Evolutionary conservation across 495 filamentous ascomycete genomes (phyloP).

Genomic region (Xanthoparmelia taractica): DNA sequence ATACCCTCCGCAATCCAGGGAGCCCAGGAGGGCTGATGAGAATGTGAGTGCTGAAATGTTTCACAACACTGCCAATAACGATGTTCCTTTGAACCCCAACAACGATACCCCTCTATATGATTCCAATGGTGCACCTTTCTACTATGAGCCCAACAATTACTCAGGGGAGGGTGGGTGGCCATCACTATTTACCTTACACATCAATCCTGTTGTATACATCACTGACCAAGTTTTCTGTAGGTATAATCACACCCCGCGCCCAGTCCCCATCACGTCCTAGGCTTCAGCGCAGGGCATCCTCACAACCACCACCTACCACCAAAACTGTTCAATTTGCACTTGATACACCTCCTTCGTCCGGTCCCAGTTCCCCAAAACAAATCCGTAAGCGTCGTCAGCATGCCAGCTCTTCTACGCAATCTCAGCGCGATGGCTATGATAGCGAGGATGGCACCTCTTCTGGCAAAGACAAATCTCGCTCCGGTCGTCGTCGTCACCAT

Average conservation of each 20-base stretch:
- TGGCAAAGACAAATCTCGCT: slow-evolving; percentile 8
- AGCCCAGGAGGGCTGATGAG: slow-evolving; percentile 44
- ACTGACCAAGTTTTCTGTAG: slow-evolving; percentile 17
- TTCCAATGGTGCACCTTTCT: slow-evolving; percentile 33
- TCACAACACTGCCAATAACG: slow-evolving; percentile 18
- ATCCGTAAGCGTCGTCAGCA: slow-evolving; percentile 27
- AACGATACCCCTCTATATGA: slow-evolving; percentile 23
- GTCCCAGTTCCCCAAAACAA: slow-evolving; percentile 20
- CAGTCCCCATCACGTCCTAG: slow-evolving; percentile 19
- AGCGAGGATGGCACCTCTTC: slow-evolving; percentile 20
- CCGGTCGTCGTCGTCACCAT: slow-evolving; percentile 29
- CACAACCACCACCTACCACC: slow-evolving; percentile 24
- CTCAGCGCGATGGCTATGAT: slow-evolving; percentile 21
- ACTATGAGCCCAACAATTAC: slow-evolving; percentile 31
- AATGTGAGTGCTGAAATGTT: slow-evolving; percentile 46
- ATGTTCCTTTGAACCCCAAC: slow-evolving; percentile 10
- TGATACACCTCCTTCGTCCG: slow-evolving; percentile 15
- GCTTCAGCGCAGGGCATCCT: slow-evolving; percentile 22
- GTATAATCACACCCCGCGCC: slow-evolving; percentile 27
- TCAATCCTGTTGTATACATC: slow-evolving; percentile 24
- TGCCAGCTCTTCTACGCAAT: slow-evolving; percentile 7
- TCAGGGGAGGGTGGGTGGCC: slow-evolving; percentile 33
- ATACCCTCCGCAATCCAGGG: slow-evolving; percentile 30
- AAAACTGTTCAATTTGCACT: slow-evolving; percentile 27
- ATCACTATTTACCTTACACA: slow-evolving; percentile 22